Evolutionary conservation across 805 yeast species (phyloP), one percentile per base, ranked within the genome.

Genomic region (Candida golubevii): DNA sequence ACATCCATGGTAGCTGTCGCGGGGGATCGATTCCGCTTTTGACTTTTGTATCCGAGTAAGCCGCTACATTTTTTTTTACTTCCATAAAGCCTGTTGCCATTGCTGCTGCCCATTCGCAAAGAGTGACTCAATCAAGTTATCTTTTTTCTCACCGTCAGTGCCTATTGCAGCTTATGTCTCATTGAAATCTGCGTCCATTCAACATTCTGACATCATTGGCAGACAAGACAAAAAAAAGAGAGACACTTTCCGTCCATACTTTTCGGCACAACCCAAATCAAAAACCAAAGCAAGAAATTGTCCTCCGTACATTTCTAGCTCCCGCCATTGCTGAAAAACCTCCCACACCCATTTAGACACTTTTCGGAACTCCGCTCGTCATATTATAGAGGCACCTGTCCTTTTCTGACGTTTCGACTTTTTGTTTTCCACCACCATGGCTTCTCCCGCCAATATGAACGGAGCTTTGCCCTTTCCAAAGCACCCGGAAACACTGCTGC

Each of bases 101-200:
- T 18, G 23, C 23, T 5, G 23, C 5, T 18, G 23, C 23, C 5
- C 5, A 18, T 18, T 18, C 3, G 3, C 23, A 5, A 18, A 18
- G 23, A 18, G 23, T 12, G 32, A 12, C n/a, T 29, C 32, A 12
- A 29, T 12, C 32, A 11, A 10, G 32, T 29, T 12, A 11, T 4
- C 11, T 29, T 29, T 12, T 12, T 29, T 10, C 32, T 29, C 32
- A 28, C 31, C 31, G 31, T 11, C n/a, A 12, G 32, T 12, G 27
- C 40, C 27, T 27, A 39, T 33, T 4, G 36, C 40, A 41, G 35
- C 38, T 33, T 7, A 42, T 42, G 45, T 41, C 38, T 33, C 38
- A 29, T 18, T 23, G 12, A 28, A 32, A 15, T 10, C 37, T 33
- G 41, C 38, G 35, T 33, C 36, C 33, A 8, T n/a, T 32, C 18